These are phyloP conservation scores for Corynascus novoguineensis DNA, from an alignment of 495 filamentous ascomycete genomes.

Conservation along the genomic window DNA sequence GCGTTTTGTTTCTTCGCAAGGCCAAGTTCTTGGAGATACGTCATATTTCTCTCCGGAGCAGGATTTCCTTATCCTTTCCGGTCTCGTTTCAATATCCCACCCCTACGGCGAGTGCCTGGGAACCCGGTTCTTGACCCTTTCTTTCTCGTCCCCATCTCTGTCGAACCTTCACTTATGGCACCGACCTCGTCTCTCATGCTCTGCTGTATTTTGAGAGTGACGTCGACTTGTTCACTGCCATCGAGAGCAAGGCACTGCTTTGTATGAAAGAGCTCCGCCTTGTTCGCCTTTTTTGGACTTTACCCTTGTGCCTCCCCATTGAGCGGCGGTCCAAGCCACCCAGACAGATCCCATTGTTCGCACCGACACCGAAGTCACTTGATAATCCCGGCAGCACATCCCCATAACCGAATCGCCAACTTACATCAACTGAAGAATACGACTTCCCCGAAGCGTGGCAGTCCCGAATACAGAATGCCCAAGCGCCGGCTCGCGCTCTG, in stretches of 20 bases:
- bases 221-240: slow-evolving; percentile 5
- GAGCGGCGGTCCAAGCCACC: background rate
- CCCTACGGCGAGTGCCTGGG: background rate
- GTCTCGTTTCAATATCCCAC: slow-evolving; percentile 14
- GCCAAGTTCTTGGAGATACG: slow-evolving; percentile 7
- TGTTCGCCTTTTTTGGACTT: background rate
- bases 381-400: background rate
- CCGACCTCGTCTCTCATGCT: slow-evolving; percentile 1
- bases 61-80: background rate
- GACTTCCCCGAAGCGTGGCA: background rate
- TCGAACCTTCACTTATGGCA: background rate
- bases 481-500: slow-evolving; percentile 17
- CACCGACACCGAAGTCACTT: background rate
- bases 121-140: background rate
- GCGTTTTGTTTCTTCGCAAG: slow-evolving; percentile 11
- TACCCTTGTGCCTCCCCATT: slow-evolving; percentile 3
- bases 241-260: slow-evolving; percentile 7
- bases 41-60: slow-evolving; percentile 2
- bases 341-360: slow-evolving; percentile 2
- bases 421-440: background rate
- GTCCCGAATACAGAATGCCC: slow-evolving; percentile 14
- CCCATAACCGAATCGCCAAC: background rate
- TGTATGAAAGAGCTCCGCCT: slow-evolving; percentile 5
- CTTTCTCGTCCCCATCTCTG: background rate
- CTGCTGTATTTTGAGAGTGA: background rate